These are phyloP conservation scores for Alternaria hordeiaustralica DNA, from an alignment of 2,329 filamentous ascomycete genomes.

Conservation along the genomic window DNA sequence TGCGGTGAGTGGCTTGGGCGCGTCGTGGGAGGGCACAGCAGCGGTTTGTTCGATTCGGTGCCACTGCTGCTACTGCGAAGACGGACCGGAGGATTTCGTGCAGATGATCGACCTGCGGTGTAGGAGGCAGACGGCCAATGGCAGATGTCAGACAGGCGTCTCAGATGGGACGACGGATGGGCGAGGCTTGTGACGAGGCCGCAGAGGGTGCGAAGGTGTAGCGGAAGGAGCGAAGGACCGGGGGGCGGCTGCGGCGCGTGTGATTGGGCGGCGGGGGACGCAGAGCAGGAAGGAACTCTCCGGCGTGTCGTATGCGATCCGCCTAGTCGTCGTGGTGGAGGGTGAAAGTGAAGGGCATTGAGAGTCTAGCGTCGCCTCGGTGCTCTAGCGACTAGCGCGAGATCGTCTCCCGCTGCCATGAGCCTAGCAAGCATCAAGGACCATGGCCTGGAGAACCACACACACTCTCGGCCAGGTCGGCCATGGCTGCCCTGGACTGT, in stretches of 20 bases:
- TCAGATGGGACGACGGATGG: slow-evolving; percentile 40
- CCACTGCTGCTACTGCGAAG: slow-evolving; percentile 26
- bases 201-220: slow-evolving; percentile 5
- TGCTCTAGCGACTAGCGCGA: slow-evolving; percentile 15
- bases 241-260: slow-evolving; percentile 26
- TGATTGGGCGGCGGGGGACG: slow-evolving; percentile 35
- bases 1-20: slow-evolving; percentile 17
- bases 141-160: slow-evolving; percentile 45
- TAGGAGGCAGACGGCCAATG: slow-evolving; percentile 41
- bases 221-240: slow-evolving; percentile 20
- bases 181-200: slow-evolving; percentile 47
- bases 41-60: slow-evolving; percentile 6
- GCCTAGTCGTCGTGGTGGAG: slow-evolving; percentile 5
- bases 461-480: slow-evolving; percentile 6
- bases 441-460: slow-evolving; percentile 6
- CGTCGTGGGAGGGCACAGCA: slow-evolving; percentile 15
- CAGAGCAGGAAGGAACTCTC: slow-evolving; percentile 11
- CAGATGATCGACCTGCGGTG: slow-evolving; percentile 57
- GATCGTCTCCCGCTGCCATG: slow-evolving; percentile 28
- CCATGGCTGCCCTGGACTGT: not conserved
- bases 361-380: slow-evolving; percentile 1
- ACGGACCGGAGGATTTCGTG: slow-evolving; percentile 57
- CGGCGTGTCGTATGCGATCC: not conserved
- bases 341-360: not conserved
- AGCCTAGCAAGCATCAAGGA: not conserved